Percentiles rank a stretch among this genome's conserved stretches.
These are phyloP conservation scores for Arabidopsis lyrata DNA, from an alignment of 441 rosid genomes.

Conservation along the genomic window DNA sequence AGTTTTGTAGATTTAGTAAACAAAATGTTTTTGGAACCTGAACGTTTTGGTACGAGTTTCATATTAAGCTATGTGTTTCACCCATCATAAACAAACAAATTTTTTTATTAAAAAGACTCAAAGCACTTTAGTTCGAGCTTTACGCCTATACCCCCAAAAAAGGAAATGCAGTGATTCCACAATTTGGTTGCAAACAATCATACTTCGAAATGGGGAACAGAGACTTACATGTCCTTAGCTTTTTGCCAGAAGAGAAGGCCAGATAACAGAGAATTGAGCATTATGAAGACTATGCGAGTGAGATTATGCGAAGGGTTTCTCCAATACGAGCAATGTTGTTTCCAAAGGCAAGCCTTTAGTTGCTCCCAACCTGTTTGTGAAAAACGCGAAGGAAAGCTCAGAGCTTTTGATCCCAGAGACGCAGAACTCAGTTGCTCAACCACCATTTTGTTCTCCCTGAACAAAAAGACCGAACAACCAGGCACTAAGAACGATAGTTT, in stretches of 20 bases:
- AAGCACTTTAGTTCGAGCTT: no score
- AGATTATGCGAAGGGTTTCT: constrained; percentile 76
- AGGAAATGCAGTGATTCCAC: no score
- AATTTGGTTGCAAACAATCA: no score
- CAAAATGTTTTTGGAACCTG: not conserved
- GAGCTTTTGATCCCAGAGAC: constrained; percentile 42
- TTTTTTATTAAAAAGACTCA: no score
- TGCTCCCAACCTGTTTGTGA: constrained; percentile 55
- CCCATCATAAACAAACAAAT: not conserved
- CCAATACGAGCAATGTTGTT: constrained; percentile 75
- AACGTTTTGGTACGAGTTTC: not conserved
- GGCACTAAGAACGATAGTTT: constrained; percentile 1
- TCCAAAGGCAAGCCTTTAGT: constrained; percentile 63
- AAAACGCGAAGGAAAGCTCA: constrained; percentile 50
- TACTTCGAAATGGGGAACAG: not conserved
- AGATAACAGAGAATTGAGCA: constrained; percentile 48
- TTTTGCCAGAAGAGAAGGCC: constrained; percentile 71
- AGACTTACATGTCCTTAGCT: constrained; percentile 60
- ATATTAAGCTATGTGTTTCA: not conserved
- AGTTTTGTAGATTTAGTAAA: constrained; percentile 1
- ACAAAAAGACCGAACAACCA: not conserved
- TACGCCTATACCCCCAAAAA: no score
- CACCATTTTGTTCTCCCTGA: constrained; percentile 52
- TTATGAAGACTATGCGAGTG: constrained; percentile 51
- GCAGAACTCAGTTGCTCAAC: constrained; percentile 45